Conservation (phyloP, 129 eudicot genomes). For the Helianthus tuberosus region DNA sequence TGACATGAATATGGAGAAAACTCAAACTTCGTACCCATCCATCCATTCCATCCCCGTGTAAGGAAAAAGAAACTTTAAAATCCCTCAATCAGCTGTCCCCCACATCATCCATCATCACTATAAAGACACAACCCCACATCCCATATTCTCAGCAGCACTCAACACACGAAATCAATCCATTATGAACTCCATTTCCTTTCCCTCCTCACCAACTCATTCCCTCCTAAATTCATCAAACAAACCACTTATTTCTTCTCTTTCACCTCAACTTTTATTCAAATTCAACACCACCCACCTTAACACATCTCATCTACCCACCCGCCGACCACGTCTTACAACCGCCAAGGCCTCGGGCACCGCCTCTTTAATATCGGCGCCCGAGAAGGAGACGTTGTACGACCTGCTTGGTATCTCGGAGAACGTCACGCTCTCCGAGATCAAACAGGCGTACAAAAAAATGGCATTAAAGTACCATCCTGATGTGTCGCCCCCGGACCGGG, state of each 20-base stretch:
- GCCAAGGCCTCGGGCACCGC: slow-evolving; percentile 26
- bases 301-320: not conserved
- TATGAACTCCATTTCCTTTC: no score
- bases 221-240: no score
- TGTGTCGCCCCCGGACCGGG: slow-evolving; percentile 49
- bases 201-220: no score
- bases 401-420: slow-evolving; percentile 45
- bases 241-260: slow-evolving; percentile 10
- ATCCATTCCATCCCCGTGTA: no score
- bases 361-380: not conserved
- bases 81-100: no score
- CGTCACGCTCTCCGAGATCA: slow-evolving; percentile 43
- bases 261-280: not conserved
- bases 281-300: not conserved
- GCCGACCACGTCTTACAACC: slow-evolving; percentile 7
- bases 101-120: no score
- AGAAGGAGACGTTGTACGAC: slow-evolving; percentile 40
- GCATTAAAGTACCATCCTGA: slow-evolving; percentile 38
- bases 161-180: no score
- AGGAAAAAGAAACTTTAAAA: no score
- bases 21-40: no score
- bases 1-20: no score
- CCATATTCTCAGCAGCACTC: no score
- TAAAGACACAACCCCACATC: no score
- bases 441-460: slow-evolving; percentile 51